Conservation (phyloP, 2,329 filamentous ascomycete species). For the Trichoderma sp. region DNA sequence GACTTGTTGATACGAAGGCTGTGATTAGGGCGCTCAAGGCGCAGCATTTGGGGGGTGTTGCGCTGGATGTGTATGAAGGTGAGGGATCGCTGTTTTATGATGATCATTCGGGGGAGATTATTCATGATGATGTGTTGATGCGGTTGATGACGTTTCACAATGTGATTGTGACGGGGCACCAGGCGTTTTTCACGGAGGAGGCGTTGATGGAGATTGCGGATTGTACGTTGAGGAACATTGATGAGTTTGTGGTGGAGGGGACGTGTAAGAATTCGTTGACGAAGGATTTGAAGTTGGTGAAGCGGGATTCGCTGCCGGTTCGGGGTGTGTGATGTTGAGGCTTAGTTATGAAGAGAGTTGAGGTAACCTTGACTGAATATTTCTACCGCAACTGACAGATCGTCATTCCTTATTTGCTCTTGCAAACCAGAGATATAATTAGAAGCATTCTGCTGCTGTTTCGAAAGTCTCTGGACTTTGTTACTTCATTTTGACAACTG, state of each 20-base stretch:
- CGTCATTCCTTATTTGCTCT: background rate
- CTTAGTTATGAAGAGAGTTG: background rate
- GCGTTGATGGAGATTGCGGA: conserved; percentile 64
- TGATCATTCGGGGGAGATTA: conserved; percentile 64
- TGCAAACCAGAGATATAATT: background rate
- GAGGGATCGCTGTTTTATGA: conserved; percentile 66
- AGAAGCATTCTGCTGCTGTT: background rate
- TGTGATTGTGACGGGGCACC: conserved; percentile 66
- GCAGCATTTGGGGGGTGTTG: conserved; percentile 60
- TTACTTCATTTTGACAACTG: background rate
- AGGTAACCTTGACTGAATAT: background rate
- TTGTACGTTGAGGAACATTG: conserved; percentile 59
- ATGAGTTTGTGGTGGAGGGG: conserved; percentile 40
- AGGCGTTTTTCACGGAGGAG: conserved; percentile 69
- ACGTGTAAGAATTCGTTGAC: conserved; percentile 41
- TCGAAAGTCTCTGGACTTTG: background rate
- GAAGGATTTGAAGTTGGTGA: conserved; percentile 25
- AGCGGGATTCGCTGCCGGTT: conserved; percentile 24
- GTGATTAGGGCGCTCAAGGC: conserved; percentile 63
- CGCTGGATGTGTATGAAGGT: conserved; percentile 68
- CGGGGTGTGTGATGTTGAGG: conserved; percentile 21
- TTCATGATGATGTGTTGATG: conserved; percentile 67
- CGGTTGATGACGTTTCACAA: conserved; percentile 69
- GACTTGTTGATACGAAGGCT: conserved; percentile 60
- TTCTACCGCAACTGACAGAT: background rate